Percentiles rank a stretch among this genome's conserved stretches.
phyloP scores from a whole-genome alignment of 768 basidiomycete species.

The Hygrocybe punicea region DNA sequence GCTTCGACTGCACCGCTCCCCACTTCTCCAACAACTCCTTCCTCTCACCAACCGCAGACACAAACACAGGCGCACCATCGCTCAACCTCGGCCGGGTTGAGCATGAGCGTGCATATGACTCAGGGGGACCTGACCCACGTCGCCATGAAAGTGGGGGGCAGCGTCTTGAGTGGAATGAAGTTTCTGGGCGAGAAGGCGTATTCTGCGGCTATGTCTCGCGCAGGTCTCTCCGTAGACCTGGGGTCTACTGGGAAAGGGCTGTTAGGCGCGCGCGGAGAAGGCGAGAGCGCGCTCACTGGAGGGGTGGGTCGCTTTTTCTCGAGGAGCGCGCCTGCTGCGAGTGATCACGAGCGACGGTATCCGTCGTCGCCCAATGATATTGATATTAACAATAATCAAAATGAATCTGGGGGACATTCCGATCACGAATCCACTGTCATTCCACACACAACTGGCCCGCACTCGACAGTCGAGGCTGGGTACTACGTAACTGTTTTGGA shows the following conservation, averaged over 20 bases:
- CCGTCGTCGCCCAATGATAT: not conserved
- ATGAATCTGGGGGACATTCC: not conserved
- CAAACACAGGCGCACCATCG: constrained; percentile 3
- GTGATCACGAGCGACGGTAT: constrained; percentile 15
- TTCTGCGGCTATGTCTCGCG: constrained; percentile 40
- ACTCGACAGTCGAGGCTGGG: constrained; percentile 25
- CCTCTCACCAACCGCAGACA: constrained; percentile 8
- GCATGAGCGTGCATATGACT: constrained; percentile 11
- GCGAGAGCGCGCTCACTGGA: constrained; percentile 22
- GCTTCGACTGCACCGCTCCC: constrained; percentile 28
- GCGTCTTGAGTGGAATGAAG: constrained; percentile 61
- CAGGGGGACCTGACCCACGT: constrained; percentile 50
- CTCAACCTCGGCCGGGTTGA: constrained; percentile 6
- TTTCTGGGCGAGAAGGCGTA: constrained; percentile 60
- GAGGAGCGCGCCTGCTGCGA: constrained; percentile 48
- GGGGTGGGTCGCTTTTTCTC: constrained; percentile 50
- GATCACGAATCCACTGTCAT: not conserved
- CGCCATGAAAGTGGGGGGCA: constrained; percentile 58
- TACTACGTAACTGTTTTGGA: constrained; percentile 58
- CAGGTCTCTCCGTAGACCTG: not conserved
- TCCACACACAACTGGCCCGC: not conserved
- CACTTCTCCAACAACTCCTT: constrained; percentile 1
- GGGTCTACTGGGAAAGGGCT: constrained; percentile 8
- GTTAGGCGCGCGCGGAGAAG: constrained; percentile 3
- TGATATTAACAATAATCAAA: not conserved